Evolutionary conservation across 2,329 filamentous ascomycete genomes (phyloP).

Genomic region (Coniochaeta pulveracea): DNA sequence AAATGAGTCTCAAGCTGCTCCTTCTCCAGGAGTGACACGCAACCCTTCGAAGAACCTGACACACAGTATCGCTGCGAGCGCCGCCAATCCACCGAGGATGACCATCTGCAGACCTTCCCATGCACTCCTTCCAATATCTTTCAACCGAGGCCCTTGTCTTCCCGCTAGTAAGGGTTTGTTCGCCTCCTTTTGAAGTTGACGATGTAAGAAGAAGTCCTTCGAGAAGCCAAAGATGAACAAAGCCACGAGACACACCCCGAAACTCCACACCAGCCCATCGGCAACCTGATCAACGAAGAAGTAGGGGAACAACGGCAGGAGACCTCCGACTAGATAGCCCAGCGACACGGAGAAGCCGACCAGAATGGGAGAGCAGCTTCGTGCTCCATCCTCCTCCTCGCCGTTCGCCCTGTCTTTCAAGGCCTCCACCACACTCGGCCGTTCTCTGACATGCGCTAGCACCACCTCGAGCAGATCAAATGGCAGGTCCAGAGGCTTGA

Average conservation of each 20-base stretch:
- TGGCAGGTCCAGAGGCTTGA: constrained; percentile 8
- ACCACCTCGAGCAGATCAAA: constrained; percentile 7
- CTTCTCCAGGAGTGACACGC: constrained; percentile 1
- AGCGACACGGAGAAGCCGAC: constrained; percentile 16
- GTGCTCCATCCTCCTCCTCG: constrained; percentile 5
- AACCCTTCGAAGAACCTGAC: constrained; percentile 15
- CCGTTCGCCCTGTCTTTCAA: constrained; percentile 4
- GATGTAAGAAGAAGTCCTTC: constrained; percentile 13
- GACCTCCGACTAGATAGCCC: constrained; percentile 18
- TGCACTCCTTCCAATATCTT: constrained; percentile 11
- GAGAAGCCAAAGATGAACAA: constrained; percentile 19
- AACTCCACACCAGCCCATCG: constrained; percentile 19
- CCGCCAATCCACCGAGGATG: constrained; percentile 17
- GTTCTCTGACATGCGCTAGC: constrained; percentile 3
- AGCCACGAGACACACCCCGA: constrained; percentile 17
- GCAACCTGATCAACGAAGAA: constrained; percentile 15
- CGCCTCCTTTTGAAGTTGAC: not conserved
- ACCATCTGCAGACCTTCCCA: constrained; percentile 20
- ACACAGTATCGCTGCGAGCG: constrained; percentile 17
- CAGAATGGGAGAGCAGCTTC: constrained; percentile 12
- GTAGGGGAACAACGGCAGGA: constrained; percentile 19
- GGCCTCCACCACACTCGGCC: not conserved
- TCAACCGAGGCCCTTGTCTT: constrained; percentile 9
- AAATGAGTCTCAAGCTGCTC: not conserved
- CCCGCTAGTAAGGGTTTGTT: not conserved